These are phyloP conservation scores for Stagonosporopsis tanaceti DNA, from an alignment of 2,329 filamentous ascomycete genomes.

Conservation along the genomic window DNA sequence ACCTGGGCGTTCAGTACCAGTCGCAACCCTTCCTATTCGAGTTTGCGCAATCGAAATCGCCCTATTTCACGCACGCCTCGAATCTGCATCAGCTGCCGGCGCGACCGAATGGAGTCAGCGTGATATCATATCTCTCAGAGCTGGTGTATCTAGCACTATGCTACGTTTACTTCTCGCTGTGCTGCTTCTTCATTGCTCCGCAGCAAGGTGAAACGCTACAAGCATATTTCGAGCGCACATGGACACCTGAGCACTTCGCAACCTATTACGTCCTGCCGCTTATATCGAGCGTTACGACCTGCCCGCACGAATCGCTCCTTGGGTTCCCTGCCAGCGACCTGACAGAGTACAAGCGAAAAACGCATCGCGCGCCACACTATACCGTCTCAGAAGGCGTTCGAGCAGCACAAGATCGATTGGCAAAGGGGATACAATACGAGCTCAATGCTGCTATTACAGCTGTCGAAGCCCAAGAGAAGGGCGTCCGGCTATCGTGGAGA, in stretches of 20 bases:
- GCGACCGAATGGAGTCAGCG: conserved; percentile 47
- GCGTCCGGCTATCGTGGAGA: conserved; percentile 50
- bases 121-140: conserved; percentile 55
- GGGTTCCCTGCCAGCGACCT: conserved; percentile 63
- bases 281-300: conserved; percentile 64
- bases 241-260: conserved; percentile 58
- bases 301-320: conserved; percentile 60
- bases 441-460: conserved; percentile 52
- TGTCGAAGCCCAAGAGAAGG: conserved; percentile 41
- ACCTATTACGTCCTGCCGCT: conserved; percentile 63
- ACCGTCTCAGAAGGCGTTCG: conserved; percentile 60
- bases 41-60: conserved; percentile 51
- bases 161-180: conserved; percentile 63
- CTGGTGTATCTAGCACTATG: conserved; percentile 57
- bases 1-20: conserved; percentile 61
- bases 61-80: conserved; percentile 64
- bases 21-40: conserved; percentile 63
- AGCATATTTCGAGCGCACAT: conserved; percentile 61
- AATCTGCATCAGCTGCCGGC: conserved; percentile 61
- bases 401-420: conserved; percentile 59
- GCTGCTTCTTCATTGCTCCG: conserved; percentile 60
- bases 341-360: conserved; percentile 59
- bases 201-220: conserved; percentile 55
- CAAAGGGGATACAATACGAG: conserved; percentile 53
- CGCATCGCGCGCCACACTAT: conserved; percentile 60